Evolutionary conservation across 352 stramenopile genomes (phyloP).

Genomic region (Phytopythium vexans): DNA sequence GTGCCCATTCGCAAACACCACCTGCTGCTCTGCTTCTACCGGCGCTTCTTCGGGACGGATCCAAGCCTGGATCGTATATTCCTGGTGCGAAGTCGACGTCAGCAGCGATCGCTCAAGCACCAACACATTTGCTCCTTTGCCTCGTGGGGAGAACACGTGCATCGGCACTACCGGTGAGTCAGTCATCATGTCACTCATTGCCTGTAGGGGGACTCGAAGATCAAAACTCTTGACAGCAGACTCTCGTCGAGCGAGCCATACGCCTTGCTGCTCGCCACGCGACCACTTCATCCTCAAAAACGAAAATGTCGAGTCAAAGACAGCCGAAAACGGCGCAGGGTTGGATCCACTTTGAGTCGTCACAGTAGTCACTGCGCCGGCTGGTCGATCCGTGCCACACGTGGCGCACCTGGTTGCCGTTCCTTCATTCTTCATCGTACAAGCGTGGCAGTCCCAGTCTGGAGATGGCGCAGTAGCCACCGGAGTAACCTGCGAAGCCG

Average conservation of each 20-base stretch:
- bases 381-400: constrained; percentile 59
- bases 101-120: constrained; percentile 62
- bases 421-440: constrained; percentile 75
- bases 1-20: constrained; percentile 54
- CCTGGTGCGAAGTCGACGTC: constrained; percentile 44
- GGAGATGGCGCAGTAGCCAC: constrained; percentile 19
- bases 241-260: constrained; percentile 69
- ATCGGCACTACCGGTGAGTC: constrained; percentile 41
- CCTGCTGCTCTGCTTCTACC: constrained; percentile 26
- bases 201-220: constrained; percentile 26
- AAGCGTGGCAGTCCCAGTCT: constrained; percentile 69
- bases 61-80: constrained; percentile 72
- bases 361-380: constrained; percentile 27
- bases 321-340: constrained; percentile 65
- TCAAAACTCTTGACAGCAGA: constrained; percentile 28
- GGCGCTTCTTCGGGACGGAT: constrained; percentile 30
- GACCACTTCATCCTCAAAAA: constrained; percentile 85
- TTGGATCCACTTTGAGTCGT: constrained; percentile 47
- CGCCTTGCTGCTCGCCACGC: constrained; percentile 74
- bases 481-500: constrained; percentile 7
- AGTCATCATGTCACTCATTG: constrained; percentile 45
- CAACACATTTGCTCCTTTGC: constrained; percentile 41
- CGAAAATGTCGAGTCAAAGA: constrained; percentile 48
- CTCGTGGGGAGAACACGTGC: constrained; percentile 56
- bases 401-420: constrained; percentile 61